A percentile compares a stretch with the other conserved stretches of the same genome.
phyloP scores from a whole-genome alignment of 2,329 filamentous ascomycete species.

The Thielaviopsis punctulata region DNA sequence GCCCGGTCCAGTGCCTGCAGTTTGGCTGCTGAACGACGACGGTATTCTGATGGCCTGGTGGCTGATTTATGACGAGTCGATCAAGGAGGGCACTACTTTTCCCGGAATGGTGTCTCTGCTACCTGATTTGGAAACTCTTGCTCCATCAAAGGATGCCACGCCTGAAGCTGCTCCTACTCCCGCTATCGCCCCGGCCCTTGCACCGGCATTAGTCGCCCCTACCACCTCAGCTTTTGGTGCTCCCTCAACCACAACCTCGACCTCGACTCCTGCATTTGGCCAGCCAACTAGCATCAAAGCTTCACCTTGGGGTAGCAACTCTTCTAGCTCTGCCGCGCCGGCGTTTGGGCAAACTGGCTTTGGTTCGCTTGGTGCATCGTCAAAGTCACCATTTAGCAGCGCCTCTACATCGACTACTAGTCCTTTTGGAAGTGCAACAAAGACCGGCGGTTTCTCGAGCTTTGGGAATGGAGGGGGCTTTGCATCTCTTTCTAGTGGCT shows the following conservation, averaged over 20 bases:
- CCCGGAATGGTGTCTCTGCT: conserved; percentile 42
- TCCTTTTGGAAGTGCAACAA: conserved; percentile 13
- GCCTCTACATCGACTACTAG: conserved; percentile 14
- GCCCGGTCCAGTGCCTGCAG: conserved; percentile 60
- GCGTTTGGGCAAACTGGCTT: conserved; percentile 21
- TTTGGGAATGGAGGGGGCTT: conserved; percentile 41
- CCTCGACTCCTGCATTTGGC: conserved; percentile 14
- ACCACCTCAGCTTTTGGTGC: conserved; percentile 19
- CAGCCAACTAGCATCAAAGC: conserved; percentile 12
- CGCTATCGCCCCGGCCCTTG: conserved; percentile 12
- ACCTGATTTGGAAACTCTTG: conserved; percentile 18
- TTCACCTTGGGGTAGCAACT: conserved; percentile 27
- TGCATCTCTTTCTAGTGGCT: conserved; percentile 25
- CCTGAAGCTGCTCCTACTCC: neutral
- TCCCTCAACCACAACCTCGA: conserved; percentile 14
- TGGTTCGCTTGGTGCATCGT: conserved; percentile 32
- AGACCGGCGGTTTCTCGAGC: conserved; percentile 32
- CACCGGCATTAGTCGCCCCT: conserved; percentile 16
- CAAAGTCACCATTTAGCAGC: conserved; percentile 9
- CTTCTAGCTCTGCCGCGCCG: conserved; percentile 19
- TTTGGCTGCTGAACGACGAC: conserved; percentile 78
- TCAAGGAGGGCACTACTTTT: conserved; percentile 57
- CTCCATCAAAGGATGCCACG: conserved; percentile 17
- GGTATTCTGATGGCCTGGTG: conserved; percentile 78
- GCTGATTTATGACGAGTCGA: conserved; percentile 77